These are phyloP conservation scores for Hibiscus syriacus DNA, from an alignment of 345 rosid species.

Conservation along the genomic window DNA sequence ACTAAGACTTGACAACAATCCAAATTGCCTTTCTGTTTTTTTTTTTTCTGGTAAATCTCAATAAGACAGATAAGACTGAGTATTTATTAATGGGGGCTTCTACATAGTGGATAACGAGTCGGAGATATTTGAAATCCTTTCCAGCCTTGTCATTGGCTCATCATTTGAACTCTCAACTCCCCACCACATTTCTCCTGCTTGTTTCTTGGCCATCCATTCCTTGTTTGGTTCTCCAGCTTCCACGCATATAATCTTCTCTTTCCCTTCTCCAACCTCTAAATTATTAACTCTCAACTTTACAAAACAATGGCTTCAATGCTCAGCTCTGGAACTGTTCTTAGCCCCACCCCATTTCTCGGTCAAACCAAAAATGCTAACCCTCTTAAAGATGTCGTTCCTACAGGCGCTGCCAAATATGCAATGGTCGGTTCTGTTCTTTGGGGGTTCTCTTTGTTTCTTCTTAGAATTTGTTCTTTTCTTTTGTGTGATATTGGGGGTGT, in stretches of 20 bases:
- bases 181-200: slow-evolving; percentile 27
- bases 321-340: slow-evolving; percentile 57
- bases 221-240: slow-evolving; percentile 8
- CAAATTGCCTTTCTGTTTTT: too few relatives aligned
- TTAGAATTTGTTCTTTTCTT: not conserved
- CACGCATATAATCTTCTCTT: slow-evolving; percentile 11
- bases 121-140: slow-evolving; percentile 64
- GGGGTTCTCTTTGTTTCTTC: not conserved
- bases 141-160: slow-evolving; percentile 51
- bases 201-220: slow-evolving; percentile 22
- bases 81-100: too few relatives aligned
- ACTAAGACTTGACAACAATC: too few relatives aligned
- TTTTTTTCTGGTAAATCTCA: too few relatives aligned
- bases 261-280: slow-evolving; percentile 5
- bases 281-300: slow-evolving; percentile 1
- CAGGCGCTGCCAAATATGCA: slow-evolving; percentile 58
- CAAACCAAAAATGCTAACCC: slow-evolving; percentile 53
- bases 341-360: slow-evolving; percentile 70
- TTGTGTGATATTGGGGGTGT: not conserved
- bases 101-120: slow-evolving; percentile 65
- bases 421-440: slow-evolving; percentile 40
- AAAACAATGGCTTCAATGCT: slow-evolving; percentile 44
- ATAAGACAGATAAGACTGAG: too few relatives aligned
- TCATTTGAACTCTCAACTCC: slow-evolving; percentile 19
- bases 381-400: slow-evolving; percentile 58